Base-by-base conservation (phyloP, 805 yeast genomes). In the Ogataea glucozyma region DNA sequence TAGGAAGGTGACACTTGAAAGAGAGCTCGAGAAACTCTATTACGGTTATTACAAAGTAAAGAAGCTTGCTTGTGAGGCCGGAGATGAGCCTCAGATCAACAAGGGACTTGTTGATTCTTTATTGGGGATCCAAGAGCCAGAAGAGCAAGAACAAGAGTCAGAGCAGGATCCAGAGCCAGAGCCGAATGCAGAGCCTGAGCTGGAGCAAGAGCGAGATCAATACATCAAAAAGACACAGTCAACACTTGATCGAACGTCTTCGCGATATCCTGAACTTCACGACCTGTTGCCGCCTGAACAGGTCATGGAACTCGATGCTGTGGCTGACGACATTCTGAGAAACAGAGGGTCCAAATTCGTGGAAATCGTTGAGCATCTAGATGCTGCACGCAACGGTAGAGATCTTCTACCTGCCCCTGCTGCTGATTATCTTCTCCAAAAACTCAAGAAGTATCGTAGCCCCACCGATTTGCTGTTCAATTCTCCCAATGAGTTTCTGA, bases 261-360 rank as follows among this genome's bases (percentile, higher is more conserved):
- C n/a, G n/a, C n/a, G n/a, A n/a, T n/a, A n/a, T n/a, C n/a, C n/a
- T n/a, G n/a, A n/a, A n/a, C n/a, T n/a, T n/a, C n/a, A 32, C 10
- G 36, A 36, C 12, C n/a, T 4, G 9, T 30, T 36, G 26, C 16
- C 26, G 21, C 31, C 31, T 6, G 26, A 34, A 10, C 31, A 21
- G 12, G n/a, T 34, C 12, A 40, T 22, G n/a, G 53, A 37, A 17
- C 35, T 60, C 12, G 47, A 53, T 39, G 51, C 83, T 3, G 76
- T 89, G 31, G 93, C 96, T 1, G 95, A 88, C 51, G 95, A 88
- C 56, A 62, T 89, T 20, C 71, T 88, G 53, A 78, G 78, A 52
- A 83, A 82, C 57, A 87, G 85, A 48, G 96, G 95, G n/a, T 75
- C 76, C 49, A 77, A 81, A 31, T 86, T 88, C 49, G 74, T 88